These are phyloP conservation scores for Tolypocladium sp. DNA, from an alignment of 2,329 filamentous ascomycete species.

Conservation along the genomic window DNA sequence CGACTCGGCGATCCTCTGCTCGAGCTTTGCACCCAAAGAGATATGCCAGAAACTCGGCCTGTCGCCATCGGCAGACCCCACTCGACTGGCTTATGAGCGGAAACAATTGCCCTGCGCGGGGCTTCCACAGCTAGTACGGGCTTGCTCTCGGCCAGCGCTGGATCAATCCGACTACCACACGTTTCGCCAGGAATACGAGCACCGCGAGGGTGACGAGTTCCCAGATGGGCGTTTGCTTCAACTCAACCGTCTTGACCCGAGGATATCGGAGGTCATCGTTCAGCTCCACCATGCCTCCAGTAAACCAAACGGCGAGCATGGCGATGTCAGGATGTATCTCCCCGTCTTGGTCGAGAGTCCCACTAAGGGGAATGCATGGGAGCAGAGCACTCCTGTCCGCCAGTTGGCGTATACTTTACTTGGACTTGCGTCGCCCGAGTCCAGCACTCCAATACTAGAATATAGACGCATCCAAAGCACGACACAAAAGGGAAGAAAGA, in stretches of 20 bases:
- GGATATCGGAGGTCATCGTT: slow-evolving; percentile 28
- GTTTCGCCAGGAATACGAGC: slow-evolving; percentile 23
- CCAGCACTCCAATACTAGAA: slow-evolving; percentile 18
- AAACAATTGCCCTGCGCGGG: slow-evolving; percentile 15
- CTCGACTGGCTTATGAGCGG: slow-evolving; percentile 26
- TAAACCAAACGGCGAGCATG: not conserved
- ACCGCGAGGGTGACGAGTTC: slow-evolving; percentile 7
- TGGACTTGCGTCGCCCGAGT: slow-evolving; percentile 8
- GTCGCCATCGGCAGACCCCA: slow-evolving; percentile 14
- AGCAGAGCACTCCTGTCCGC: slow-evolving; percentile 38
- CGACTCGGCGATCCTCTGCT: slow-evolving; percentile 13
- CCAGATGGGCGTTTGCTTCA: slow-evolving; percentile 2
- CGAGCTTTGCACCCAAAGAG: slow-evolving; percentile 20
- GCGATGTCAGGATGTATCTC: slow-evolving; percentile 46
- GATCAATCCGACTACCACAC: slow-evolving; percentile 14
- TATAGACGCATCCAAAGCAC: slow-evolving; percentile 24
- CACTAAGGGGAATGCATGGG: slow-evolving; percentile 47
- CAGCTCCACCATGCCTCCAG: slow-evolving; percentile 12
- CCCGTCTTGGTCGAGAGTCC: slow-evolving; percentile 53
- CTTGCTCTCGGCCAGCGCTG: slow-evolving; percentile 12
- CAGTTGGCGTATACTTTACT: slow-evolving; percentile 46
- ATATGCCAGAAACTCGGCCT: slow-evolving; percentile 35
- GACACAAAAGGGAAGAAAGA: slow-evolving; percentile 17
- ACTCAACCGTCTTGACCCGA: slow-evolving; percentile 22
- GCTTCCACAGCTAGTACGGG: slow-evolving; percentile 18